Evolutionary conservation across 2,329 filamentous ascomycete genomes (phyloP), one percentile per base, ranked within the genome.

Genomic region (Aspergillus caelatus): DNA sequence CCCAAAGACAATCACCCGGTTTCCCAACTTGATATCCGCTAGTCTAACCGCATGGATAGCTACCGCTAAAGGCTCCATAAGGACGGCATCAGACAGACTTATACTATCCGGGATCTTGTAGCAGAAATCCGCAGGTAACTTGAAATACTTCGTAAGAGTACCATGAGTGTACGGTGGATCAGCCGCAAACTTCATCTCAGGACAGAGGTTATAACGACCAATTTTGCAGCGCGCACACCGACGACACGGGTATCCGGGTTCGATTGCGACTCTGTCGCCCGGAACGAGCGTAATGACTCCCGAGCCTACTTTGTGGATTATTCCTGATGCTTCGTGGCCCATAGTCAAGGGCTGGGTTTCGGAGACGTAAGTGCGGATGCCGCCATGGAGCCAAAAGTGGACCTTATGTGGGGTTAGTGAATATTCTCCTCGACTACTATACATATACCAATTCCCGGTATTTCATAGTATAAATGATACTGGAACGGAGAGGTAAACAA

Each of bases 1-100:
- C 19, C 88, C 88, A n/a, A 89, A 83, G 32, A 90, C 84, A n/a
- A 90, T 50, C 6, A 81, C 66, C 11, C 73, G 69, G 57, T 81
- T 72, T 0, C 81, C 82, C 0, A 81, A 70, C 26, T 71, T 70
- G 2, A 84, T 64, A 1, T 72, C 75, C 1, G 77, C 75, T 7
- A 78, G 74, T 23, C 81, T 73, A 9, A 81, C 75, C 0, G 77
- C 75, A 32, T 83, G 81, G 1, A 85, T 75, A 3, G 82, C 82
- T 3, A 84, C 80, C 19, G 77, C 77, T 11, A 84, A 70, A 8
- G 83, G 83, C 71, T 85, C 83, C 11, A 84, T 76, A 6, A 85
- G 72, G 0, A 78, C 78, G 0, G 79, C 81, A 59, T 83, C 81
- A 36, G 79, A 72, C 45, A 80, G 77, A 7, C 69, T 73, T 14